Evolutionary conservation across 192 early-diverging fungal species (phyloP), one percentile per base, ranked within the genome.

Genomic region (Haplosporangium gracile): DNA sequence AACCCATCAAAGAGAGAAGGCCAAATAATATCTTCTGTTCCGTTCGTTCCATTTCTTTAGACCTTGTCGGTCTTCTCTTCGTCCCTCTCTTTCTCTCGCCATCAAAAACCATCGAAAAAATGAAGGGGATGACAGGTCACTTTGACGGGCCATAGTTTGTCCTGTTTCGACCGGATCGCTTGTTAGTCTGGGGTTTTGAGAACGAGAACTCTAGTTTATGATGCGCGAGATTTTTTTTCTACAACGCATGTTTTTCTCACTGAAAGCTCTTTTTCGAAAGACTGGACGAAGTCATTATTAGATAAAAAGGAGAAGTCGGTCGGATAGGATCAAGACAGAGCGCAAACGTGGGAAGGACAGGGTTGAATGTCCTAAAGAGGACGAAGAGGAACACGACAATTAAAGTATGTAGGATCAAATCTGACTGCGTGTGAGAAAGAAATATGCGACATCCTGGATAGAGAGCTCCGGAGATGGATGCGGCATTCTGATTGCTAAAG

Each of bases 401-500:
- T 43, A 20, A 51, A 51, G 16, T 51, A 18, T 51, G 4, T 51
- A 51, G 49, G 2, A 49, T 18, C 11, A 3, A 20, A 5, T 5
- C 15, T 51, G 47, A 51, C 4, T 2, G 47, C 15, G 47, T 51
- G 15, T 51, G 47, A 13, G 47, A 18, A 51, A 20, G 47, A 20
- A 43, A 18, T 51, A 51, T 51, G 49, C 49, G 16, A 51, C 16
- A 15, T 20, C 49, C 49, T 18, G 49, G 49, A 51, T 51, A 51
- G 49, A 51, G 49, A 51, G 18, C 49, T 51, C 49, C 49, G 49
- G 49, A 51, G 49, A 51, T 51, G 49, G 49, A 51, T 51, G 49
- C 49, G 49, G 49, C 49, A 51, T 51, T 65, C 32, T 65, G 60
- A 65, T 65, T 65, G 60, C 60, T 65, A 65, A 65, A 65, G 1